These are phyloP conservation scores for Penicillium sp. DNA, from an alignment of 2,329 filamentous ascomycete species.

Conservation along the genomic window DNA sequence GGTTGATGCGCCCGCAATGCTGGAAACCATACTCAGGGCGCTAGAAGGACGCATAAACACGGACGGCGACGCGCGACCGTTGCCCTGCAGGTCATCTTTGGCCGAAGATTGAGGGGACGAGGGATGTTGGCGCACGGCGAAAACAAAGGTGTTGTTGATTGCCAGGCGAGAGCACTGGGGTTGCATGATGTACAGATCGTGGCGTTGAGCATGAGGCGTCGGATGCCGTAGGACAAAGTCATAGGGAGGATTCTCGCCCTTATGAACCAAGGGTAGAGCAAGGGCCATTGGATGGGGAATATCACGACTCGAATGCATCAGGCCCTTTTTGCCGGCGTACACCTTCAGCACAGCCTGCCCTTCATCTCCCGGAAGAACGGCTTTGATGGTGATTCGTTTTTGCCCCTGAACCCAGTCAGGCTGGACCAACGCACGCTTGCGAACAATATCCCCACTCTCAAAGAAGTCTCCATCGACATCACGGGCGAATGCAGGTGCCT, in stretches of 20 bases:
- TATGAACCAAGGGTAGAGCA: conserved; percentile 81
- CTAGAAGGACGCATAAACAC: conserved; percentile 50
- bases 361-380: conserved; percentile 83
- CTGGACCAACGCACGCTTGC: conserved; percentile 81
- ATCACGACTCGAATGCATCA: conserved; percentile 97
- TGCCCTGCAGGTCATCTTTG: conserved; percentile 28
- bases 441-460: conserved; percentile 80
- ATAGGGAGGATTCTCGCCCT: conserved; percentile 86
- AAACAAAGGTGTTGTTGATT: conserved; percentile 96
- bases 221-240: conserved; percentile 90
- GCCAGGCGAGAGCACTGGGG: conserved; percentile 85
- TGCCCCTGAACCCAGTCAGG: conserved; percentile 82
- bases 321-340: conserved; percentile 85
- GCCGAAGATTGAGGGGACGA: conserved; percentile 49
- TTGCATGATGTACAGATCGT: conserved; percentile 94
- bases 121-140: conserved; percentile 88
- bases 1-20: conserved; percentile 47
- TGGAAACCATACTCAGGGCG: conserved; percentile 56
- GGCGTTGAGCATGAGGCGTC: conserved; percentile 92
- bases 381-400: conserved; percentile 92
- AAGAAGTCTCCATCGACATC: conserved; percentile 89
- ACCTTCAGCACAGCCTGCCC: conserved; percentile 81
- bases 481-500: conserved; percentile 70
- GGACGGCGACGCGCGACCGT: conserved; percentile 47
- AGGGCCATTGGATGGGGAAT: conserved; percentile 90